Evolutionary conservation across 768 basidiomycete species (phyloP).

Genomic region (Mycena crocata): DNA sequence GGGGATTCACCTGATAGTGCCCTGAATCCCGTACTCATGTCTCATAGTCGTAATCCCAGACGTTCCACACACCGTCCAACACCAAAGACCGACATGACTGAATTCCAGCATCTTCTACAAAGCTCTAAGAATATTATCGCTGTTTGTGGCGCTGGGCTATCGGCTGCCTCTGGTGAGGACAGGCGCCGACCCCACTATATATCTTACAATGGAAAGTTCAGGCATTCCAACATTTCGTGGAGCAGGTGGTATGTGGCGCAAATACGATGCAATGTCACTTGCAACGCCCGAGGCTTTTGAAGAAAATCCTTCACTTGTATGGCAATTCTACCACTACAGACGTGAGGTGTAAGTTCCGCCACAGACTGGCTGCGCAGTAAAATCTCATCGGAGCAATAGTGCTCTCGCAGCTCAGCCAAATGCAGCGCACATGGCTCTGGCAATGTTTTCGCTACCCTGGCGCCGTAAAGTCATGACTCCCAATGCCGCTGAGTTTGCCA

Average conservation of each 20-base stretch:
- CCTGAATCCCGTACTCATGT: no score
- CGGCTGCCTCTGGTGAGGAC: constrained; percentile 67
- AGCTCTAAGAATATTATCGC: constrained; percentile 50
- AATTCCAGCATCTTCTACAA: constrained; percentile 45
- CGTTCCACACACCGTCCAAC: background rate
- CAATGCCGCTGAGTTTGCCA: constrained; percentile 55
- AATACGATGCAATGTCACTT: constrained; percentile 60
- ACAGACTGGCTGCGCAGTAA: constrained; percentile 11
- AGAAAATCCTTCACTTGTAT: constrained; percentile 60
- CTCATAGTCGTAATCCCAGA: background rate
- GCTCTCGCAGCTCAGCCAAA: constrained; percentile 63
- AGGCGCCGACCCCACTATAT: constrained; percentile 10
- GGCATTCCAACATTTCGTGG: constrained; percentile 65
- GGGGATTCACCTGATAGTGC: no score
- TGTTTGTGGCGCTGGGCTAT: constrained; percentile 69
- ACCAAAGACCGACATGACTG: constrained; percentile 39
- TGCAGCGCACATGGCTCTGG: constrained; percentile 65
- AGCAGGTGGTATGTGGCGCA: constrained; percentile 63
- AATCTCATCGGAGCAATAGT: constrained; percentile 44
- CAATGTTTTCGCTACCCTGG: constrained; percentile 55
- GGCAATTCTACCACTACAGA: constrained; percentile 78
- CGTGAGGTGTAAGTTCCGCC: constrained; percentile 55
- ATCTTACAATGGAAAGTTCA: constrained; percentile 33
- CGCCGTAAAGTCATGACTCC: constrained; percentile 54
- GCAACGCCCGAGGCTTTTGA: constrained; percentile 66